Evolutionary conservation across 805 yeast genomes (phyloP), one percentile per base, ranked within the genome.

Genomic region (Cyberlindnera maritima): DNA sequence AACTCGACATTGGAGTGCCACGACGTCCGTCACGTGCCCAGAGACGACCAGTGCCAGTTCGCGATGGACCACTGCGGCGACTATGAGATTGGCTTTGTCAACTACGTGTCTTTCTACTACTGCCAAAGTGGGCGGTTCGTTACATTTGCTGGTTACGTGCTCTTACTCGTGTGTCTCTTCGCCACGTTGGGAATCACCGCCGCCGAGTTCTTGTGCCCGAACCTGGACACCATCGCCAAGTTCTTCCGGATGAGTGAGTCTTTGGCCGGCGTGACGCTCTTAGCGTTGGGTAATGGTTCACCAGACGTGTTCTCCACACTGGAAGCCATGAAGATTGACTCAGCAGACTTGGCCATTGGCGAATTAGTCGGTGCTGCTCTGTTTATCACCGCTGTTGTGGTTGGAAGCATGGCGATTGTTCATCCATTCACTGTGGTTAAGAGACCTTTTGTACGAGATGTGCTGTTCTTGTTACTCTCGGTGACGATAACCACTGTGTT

Each of bases 341-440:
- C 88, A 2, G 80, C 85, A 1, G 77, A 88, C 3, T 70, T 92
- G 62, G 97, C 98, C 0, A 67, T 91, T 10, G 94, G 97, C 2
- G 97, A 91, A 63, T 69, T 92, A n/a, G 68, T 89, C 35, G 98
- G 99, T 4, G 95, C 97, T 2, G 88, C 96, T 0, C 76, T 87
- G 41, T 90, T 92, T 61, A 80, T 91, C 19, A 76, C 88, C 2
- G 81, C 92, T 1, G 85, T 88, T n/a, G 89, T 92, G 1, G 75
- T 88, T 12, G 99, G 98, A 0, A 63, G 80, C 1, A 86, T 92
- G 78, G 83, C 88, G 0, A 65, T 90, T 1, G 69, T 82, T 1
- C 72, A 77, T 31, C 94, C 96, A 0, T 83, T 85, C 54, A 67
- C 76, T 45, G 88, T 90, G n/a, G 58, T 51, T 2, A 57, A 48